Conservation (phyloP, 2,329 filamentous ascomycete genomes). For the Rosellinia necatrix region DNA sequence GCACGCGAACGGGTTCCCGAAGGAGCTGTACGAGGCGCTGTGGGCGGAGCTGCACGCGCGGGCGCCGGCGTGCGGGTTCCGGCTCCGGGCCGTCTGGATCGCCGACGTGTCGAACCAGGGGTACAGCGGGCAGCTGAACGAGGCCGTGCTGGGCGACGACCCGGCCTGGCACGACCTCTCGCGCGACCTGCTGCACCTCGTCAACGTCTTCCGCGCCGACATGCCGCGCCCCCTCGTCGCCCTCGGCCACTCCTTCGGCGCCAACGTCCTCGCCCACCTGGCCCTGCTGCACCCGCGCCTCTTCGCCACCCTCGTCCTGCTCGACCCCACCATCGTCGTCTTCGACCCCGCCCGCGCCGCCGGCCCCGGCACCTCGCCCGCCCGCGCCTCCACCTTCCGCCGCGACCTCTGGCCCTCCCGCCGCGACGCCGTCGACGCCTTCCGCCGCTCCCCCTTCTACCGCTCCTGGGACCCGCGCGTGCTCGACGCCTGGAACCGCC, state of each 20-base stretch:
- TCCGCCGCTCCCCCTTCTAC: conserved; percentile 76
- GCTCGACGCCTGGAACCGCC: conserved; percentile 71
- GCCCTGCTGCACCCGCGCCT: conserved; percentile 81
- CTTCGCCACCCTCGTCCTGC: conserved; percentile 72
- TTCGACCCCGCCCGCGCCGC: conserved; percentile 46
- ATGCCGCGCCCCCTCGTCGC: conserved; percentile 85
- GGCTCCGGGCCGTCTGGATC: conserved; percentile 85
- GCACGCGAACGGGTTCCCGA: conserved; percentile 92
- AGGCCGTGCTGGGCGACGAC: conserved; percentile 78
- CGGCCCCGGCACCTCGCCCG: conserved; percentile 47
- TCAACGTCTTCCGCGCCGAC: conserved; percentile 79
- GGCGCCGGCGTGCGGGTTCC: conserved; percentile 57
- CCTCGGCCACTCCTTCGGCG: conserved; percentile 89
- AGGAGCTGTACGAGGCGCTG: conserved; percentile 92
- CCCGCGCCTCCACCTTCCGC: conserved; percentile 69
- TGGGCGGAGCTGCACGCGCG: conserved; percentile 77
- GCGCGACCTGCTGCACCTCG: conserved; percentile 81
- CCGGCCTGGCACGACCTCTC: conserved; percentile 86
- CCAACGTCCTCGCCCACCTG: conserved; percentile 71
- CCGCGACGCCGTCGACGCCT: conserved; percentile 66
- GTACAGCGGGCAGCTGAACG: conserved; percentile 77
- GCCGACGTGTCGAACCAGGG: conserved; percentile 88
- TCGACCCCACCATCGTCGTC: conserved; percentile 81
- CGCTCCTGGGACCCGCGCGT: conserved; percentile 80
- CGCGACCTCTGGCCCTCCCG: conserved; percentile 84